phyloP scores from a whole-genome alignment of 148 eudicot species.

The Drosera capensis region DNA sequence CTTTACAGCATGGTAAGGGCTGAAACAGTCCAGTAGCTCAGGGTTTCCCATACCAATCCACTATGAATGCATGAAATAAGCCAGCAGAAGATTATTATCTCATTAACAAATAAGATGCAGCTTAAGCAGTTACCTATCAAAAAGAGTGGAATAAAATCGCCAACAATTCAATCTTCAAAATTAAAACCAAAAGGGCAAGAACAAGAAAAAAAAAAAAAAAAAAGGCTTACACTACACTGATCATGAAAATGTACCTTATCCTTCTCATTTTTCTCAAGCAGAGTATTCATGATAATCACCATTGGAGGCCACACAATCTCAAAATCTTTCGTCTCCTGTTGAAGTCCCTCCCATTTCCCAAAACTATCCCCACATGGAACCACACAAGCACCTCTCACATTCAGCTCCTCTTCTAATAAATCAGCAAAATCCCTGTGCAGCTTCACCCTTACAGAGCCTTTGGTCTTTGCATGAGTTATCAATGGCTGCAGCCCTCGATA shows the following conservation, averaged over 20 bases:
- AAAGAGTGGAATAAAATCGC: background rate
- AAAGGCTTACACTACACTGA: no score
- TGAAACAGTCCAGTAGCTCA: conserved; percentile 56
- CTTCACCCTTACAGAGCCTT: conserved; percentile 43
- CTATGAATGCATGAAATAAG: conserved; percentile 12
- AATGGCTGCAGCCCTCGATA: conserved; percentile 57
- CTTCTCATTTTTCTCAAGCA: conserved; percentile 41
- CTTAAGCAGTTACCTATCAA: background rate
- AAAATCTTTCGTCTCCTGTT: conserved; percentile 20
- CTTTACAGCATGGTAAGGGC: conserved; percentile 29
- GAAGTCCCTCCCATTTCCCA: conserved; percentile 48
- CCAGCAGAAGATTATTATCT: no score
- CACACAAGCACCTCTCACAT: conserved; percentile 40
- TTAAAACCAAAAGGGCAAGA: no score
- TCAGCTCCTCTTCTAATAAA: conserved; percentile 58
- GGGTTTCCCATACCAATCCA: conserved; percentile 85
- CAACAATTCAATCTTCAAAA: no score
- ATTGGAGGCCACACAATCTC: conserved; percentile 87
- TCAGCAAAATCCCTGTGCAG: conserved; percentile 54
- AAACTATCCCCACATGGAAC: conserved; percentile 38
- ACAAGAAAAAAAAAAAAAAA: no score
- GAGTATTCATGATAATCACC: conserved; percentile 58
- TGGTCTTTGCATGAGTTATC: conserved; percentile 49
- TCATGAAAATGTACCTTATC: conserved; percentile 26
- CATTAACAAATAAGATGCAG: background rate